Evolutionary conservation across 306 rosid species (phyloP).

Genomic region (Cyclanthera cordifolia): DNA sequence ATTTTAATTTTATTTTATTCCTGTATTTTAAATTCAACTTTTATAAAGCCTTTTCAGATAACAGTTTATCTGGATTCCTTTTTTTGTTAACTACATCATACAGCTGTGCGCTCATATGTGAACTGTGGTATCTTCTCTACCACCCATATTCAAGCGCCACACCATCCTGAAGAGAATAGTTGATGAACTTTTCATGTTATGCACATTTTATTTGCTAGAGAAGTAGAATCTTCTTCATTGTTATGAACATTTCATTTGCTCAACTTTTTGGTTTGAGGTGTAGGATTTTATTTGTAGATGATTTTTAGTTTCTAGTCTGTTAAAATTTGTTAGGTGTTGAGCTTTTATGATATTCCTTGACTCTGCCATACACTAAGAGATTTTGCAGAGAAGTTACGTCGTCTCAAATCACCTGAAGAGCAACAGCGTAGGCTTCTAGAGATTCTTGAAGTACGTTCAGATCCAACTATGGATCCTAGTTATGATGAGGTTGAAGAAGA

Average conservation of each 20-base stretch:
- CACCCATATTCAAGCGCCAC: neutral
- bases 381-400: slow-evolving; percentile 60
- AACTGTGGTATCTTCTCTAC: neutral
- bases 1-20: neutral
- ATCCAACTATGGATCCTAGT: slow-evolving; percentile 62
- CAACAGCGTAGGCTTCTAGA: slow-evolving; percentile 52
- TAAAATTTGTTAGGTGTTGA: slow-evolving; percentile 7
- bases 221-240: neutral
- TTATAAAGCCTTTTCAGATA: neutral
- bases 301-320: neutral
- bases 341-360: slow-evolving; percentile 46
- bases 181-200: neutral
- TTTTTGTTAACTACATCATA: neutral
- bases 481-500: slow-evolving; percentile 55
- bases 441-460: slow-evolving; percentile 55
- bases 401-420: slow-evolving; percentile 59
- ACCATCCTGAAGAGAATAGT: neutral
- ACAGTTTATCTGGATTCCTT: neutral
- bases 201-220: neutral
- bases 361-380: slow-evolving; percentile 55
- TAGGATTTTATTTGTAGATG: neutral
- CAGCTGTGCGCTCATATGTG: neutral
- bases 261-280: neutral
- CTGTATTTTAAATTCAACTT: neutral
- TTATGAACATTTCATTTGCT: neutral